A percentile compares a stretch with the other conserved stretches of the same genome.
phyloP scores from a whole-genome alignment of 1,284 basidiomycete species.

The Phellopilus nigrolimitatus region DNA sequence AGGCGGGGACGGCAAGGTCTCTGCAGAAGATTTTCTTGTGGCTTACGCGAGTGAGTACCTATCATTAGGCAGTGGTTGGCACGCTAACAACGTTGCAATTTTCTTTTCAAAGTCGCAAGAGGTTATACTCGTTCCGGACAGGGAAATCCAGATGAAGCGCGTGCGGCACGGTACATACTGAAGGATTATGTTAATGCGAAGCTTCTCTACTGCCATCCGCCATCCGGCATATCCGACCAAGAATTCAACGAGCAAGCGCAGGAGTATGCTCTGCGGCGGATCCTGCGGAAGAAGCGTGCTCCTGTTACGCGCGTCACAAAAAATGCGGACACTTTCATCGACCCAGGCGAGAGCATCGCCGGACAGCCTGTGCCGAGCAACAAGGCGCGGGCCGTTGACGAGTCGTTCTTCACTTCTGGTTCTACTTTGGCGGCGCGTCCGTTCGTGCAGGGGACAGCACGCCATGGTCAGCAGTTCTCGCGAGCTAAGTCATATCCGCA shows the following conservation, averaged over 20 bases:
- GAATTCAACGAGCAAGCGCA: conserved; percentile 79
- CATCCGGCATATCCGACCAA: conserved; percentile 65
- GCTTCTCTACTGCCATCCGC: conserved; percentile 86
- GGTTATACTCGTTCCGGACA: conserved; percentile 93
- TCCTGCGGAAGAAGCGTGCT: conserved; percentile 74
- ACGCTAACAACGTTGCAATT: conserved; percentile 8
- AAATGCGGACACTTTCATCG: conserved; percentile 77
- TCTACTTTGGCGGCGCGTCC: conserved; percentile 51
- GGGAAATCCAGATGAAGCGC: conserved; percentile 96
- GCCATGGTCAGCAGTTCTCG: conserved; percentile 56
- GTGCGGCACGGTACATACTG: conserved; percentile 87
- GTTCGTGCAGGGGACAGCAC: conserved; percentile 58
- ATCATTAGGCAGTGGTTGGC: background rate
- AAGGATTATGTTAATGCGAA: conserved; percentile 99
- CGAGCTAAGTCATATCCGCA: conserved; percentile 71
- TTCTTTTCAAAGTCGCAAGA: conserved; percentile 66
- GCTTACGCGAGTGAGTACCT: conserved; percentile 83
- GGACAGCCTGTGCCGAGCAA: conserved; percentile 32
- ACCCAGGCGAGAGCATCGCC: conserved; percentile 24
- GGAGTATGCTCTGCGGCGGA: conserved; percentile 53
- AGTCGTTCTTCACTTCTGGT: conserved; percentile 74
- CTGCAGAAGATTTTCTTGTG: conserved; percentile 81
- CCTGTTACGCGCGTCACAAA: conserved; percentile 82
- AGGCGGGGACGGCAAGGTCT: conserved; percentile 77
- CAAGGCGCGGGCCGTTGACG: conserved; percentile 72